Evolutionary conservation across 225 moss, liverwort and hornwort species (phyloP).

Genomic region (Takakia lepidozioides): DNA sequence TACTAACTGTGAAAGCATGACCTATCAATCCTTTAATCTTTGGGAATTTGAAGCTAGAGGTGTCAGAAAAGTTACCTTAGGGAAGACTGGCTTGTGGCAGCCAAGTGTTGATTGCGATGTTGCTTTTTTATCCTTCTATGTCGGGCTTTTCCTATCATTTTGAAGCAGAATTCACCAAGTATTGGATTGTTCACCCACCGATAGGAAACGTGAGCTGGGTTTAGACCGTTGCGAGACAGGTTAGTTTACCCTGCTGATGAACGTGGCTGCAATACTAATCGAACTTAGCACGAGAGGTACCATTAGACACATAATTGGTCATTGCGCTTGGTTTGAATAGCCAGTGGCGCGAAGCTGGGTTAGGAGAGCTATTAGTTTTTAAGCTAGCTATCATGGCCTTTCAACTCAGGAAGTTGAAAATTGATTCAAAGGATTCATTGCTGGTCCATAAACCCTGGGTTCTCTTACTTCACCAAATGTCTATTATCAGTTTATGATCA

Average conservation of each 20-base stretch:
- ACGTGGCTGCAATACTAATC: constrained; percentile 14
- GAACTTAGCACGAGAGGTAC: constrained; percentile 18
- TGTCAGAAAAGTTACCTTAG: constrained; percentile 20
- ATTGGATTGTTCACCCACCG: constrained; percentile 12
- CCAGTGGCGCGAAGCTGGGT: too few species aligned
- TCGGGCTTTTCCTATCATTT: constrained; percentile 8
- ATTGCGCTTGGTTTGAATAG: too few species aligned
- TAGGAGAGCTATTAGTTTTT: too few species aligned
- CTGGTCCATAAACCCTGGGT: too few species aligned
- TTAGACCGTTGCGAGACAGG: constrained; percentile 8
- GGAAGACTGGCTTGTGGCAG: constrained; percentile 24
- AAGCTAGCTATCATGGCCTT: too few species aligned
- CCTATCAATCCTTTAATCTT: too few species aligned
- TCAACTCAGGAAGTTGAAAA: too few species aligned
- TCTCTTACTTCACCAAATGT: too few species aligned
- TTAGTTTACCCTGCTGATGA: constrained; percentile 16
- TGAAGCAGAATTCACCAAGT: constrained; percentile 3
- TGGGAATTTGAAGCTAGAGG: too few species aligned
- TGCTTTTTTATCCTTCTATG: constrained; percentile 23
- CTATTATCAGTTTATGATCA: too few species aligned
- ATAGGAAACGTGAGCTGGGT: constrained; percentile 15
- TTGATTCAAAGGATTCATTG: too few species aligned
- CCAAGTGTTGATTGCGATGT: constrained; percentile 13
- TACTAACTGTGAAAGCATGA: not conserved
- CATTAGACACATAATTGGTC: too few species aligned